Percentiles rank a stretch among this genome's conserved stretches.
These are phyloP conservation scores for Scheffersomyces lignosus DNA, from an alignment of 805 yeast genomes.

Conservation along the genomic window DNA sequence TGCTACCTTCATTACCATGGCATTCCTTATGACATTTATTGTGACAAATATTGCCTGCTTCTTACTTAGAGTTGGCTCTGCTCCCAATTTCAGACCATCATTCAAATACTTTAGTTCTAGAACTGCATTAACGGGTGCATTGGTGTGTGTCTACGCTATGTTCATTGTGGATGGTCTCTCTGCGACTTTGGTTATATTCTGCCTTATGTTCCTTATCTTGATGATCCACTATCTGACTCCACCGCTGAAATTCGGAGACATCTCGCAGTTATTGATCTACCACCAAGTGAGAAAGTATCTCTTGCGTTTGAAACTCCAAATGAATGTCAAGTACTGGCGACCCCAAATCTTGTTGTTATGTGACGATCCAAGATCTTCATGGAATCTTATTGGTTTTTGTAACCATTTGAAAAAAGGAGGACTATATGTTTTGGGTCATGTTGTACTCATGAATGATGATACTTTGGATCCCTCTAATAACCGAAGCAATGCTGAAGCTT, in stretches of 20 bases:
- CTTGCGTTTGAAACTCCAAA: slow-evolving; percentile 75
- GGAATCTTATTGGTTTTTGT: slow-evolving; percentile 91
- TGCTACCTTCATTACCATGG: slow-evolving; percentile 96
- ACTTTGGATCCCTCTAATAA: slow-evolving; percentile 10
- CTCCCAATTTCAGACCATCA: slow-evolving; percentile 98
- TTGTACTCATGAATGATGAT: slow-evolving; percentile 58
- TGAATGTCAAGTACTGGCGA: slow-evolving; percentile 96
- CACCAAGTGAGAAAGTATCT: slow-evolving; percentile 95
- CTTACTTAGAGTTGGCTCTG: slow-evolving; percentile 80
- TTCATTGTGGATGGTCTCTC: slow-evolving; percentile 90
- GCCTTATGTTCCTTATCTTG: slow-evolving; percentile 64
- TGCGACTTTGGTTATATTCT: slow-evolving; percentile 72
- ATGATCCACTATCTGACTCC: slow-evolving; percentile 89
- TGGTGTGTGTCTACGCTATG: slow-evolving; percentile 79
- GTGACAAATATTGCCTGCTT: slow-evolving; percentile 95
- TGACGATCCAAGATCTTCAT: slow-evolving; percentile 88
- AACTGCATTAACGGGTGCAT: slow-evolving; percentile 78
- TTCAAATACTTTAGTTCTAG: slow-evolving; percentile 80
- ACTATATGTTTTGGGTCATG: slow-evolving; percentile 88
- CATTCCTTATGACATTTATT: slow-evolving; percentile 92
- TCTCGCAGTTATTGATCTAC: slow-evolving; percentile 89
- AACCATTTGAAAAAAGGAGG: slow-evolving; percentile 96
- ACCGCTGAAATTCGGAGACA: slow-evolving; percentile 98
- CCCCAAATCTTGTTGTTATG: slow-evolving; percentile 89
- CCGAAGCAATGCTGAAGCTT: slow-evolving; percentile 47